Evolutionary conservation across 2,329 filamentous ascomycete species (phyloP), one percentile per base, ranked within the genome.

Genomic region (Lachnellula hyalina): DNA sequence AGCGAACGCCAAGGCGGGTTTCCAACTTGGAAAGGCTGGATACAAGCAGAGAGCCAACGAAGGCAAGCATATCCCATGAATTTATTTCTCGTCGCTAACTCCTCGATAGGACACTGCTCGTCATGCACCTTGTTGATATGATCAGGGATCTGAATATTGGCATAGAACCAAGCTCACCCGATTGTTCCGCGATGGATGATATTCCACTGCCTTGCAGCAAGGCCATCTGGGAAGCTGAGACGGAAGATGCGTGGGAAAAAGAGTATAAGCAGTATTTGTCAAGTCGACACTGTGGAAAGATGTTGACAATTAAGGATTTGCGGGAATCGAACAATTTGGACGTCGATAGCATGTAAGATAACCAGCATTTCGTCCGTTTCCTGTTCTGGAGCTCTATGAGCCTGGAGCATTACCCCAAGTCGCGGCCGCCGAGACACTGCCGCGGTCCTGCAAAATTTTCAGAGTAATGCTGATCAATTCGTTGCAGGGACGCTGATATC

Each of bases 251-350:
- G n/a, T 61, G 59, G 57, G 57, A 58, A 25, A 21, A 35, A 5
- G 53, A 53, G 41, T 58, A 59, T 38, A 60, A 51, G 32, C 23
- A 32, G n/a, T 58, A 61, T 46, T 19, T 61, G 15, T 42, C 47
- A 15, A 36, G 4, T 21, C 49, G 55, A 34, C 38, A 47, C 9
- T 35, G 36, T 21, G 32, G 35, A 1, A 28, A 38, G 2, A 36
- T 46, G 34, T 25, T 49, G 17, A 55, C n/a, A 5, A n/a, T 53
- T 25, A 55, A 49, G 2, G 47, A 54, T 47, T 21, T 60, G 42
- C 42, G 28, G 17, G 32, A 38, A 28, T 46, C 40, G 14, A 53
- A 51, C 23, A 25, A 48, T 14, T 21, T 34, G 8, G 38, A 55
- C 35, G 32, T 38, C 2, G 46, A 49, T 12, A 40, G 32, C 19